A percentile compares a stretch with the other conserved stretches of the same genome.
Conservation (phyloP, 768 basidiomycete genomes). For the Boletus sp. region DNA sequence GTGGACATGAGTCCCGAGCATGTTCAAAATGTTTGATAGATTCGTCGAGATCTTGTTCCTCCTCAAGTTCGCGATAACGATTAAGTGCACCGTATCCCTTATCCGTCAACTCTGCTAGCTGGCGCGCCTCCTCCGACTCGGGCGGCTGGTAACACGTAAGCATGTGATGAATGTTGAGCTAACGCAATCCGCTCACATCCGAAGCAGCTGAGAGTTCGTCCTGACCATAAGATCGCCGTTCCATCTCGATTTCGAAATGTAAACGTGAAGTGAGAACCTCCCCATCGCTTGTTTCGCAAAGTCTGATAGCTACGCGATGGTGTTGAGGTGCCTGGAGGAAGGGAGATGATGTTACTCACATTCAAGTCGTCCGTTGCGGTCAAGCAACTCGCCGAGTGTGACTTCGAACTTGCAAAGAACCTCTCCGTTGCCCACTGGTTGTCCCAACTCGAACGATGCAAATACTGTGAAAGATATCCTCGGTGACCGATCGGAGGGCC, state of each 20-base stretch:
- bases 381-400: background rate
- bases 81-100: background rate
- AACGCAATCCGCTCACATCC: background rate
- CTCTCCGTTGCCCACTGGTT: slow-evolving; percentile 5
- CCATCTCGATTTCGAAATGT: background rate
- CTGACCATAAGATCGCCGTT: background rate
- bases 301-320: background rate
- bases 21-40: slow-evolving; percentile 14
- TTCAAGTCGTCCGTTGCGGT: background rate
- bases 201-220: background rate
- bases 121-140: background rate
- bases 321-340: background rate
- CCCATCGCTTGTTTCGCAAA: background rate
- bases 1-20: slow-evolving; percentile 6
- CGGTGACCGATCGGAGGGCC: background rate
- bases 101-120: background rate
- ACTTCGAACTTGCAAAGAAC: background rate
- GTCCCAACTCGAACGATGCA: slow-evolving; percentile 7
- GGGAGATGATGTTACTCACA: background rate
- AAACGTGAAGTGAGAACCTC: background rate
- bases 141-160: background rate
- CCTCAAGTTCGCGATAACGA: background rate
- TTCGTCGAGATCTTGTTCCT: slow-evolving; percentile 11
- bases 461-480: background rate
- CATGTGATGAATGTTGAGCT: too few species aligned